phyloP scores from a whole-genome alignment of 768 basidiomycete genomes.

The Leccinum variicolor region DNA sequence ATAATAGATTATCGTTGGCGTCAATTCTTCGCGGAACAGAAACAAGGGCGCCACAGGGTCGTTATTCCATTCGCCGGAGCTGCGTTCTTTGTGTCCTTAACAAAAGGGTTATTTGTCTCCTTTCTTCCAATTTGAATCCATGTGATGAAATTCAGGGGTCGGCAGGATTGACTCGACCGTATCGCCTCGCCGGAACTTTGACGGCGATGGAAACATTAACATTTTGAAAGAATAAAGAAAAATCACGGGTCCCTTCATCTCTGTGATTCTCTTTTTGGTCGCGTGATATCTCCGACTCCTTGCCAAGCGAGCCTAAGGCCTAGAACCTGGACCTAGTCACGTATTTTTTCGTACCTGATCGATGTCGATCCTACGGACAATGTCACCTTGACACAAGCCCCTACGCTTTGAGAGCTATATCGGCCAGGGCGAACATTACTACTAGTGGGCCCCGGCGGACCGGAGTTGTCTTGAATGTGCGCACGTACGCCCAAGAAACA shows the following conservation, averaged over 20 bases:
- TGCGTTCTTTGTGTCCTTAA: not conserved
- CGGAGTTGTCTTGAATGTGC: not conserved
- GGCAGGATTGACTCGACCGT: not conserved
- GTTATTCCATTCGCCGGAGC: not conserved
- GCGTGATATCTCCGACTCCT: not conserved
- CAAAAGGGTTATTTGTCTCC: not conserved
- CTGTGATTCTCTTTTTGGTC: not conserved
- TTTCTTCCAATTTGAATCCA: not conserved
- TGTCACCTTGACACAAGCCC: not conserved
- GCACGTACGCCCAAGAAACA: not conserved
- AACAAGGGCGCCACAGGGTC: not conserved
- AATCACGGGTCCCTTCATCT: not conserved
- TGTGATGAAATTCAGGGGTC: not conserved
- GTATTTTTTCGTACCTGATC: not conserved
- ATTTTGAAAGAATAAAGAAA: not conserved
- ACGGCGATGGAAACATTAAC: not conserved
- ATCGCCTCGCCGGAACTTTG: not conserved
- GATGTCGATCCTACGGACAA: not conserved
- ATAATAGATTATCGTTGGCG: not conserved
- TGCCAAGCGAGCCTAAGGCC: no score
- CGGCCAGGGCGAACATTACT: no score
- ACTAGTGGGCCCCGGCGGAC: not conserved
- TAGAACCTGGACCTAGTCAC: not conserved
- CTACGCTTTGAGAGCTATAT: not conserved
- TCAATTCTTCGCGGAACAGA: not conserved